Base-by-base conservation (phyloP, 768 basidiomycete genomes). In the Kwoniella newhampshirensis region DNA sequence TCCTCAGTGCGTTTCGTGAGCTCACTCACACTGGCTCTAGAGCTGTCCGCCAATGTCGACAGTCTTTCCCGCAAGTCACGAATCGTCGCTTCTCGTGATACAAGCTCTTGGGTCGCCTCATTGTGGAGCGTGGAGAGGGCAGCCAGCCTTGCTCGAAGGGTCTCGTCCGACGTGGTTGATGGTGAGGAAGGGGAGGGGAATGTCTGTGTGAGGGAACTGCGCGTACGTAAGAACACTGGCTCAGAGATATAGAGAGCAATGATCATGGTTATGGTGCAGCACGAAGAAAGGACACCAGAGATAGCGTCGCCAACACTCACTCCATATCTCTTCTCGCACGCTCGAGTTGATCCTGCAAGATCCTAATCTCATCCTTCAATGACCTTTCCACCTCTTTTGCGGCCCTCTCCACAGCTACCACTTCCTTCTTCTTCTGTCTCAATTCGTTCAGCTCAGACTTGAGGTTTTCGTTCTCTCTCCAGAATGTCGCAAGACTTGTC, bases 301-400 rank as follows among this genome's bases (percentile, higher is more conserved):
- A 37, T 9, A 37, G n/a, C 9, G n/a, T n/a, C n/a, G n/a, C n/a
- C n/a, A 9, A 35, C 5, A 63, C 70, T 40, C 43, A 76, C 75
- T 76, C 75, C 67, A 76, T 73, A 35, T 76, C 75, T 17, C 71
- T 35, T 26, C 68, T 57, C 8, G 71, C 60, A 12, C 67, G 60
- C 30, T 74, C 73, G 15, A 76, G 46, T 42, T 74, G 71, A 21
- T 68, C 69, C 20, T 66, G 54, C 44, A 73, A 46, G 3, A 53
- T 62, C 49, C 66, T 27, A 8, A 70, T 67, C 45, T 66, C 59
- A 32, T 74, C 70, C 57, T 61, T 66, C 3, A 70, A 55, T 20
- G 55, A 44, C 43, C 64, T 57, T 47, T 67, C 67, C 0, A 60
- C 49, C 12, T 66, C 61, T 41, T 63, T 69, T 4, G 55, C 30